Evolutionary conservation across 805 yeast species (phyloP).

Genomic region (Saccharomycopsis fibuligera): DNA sequence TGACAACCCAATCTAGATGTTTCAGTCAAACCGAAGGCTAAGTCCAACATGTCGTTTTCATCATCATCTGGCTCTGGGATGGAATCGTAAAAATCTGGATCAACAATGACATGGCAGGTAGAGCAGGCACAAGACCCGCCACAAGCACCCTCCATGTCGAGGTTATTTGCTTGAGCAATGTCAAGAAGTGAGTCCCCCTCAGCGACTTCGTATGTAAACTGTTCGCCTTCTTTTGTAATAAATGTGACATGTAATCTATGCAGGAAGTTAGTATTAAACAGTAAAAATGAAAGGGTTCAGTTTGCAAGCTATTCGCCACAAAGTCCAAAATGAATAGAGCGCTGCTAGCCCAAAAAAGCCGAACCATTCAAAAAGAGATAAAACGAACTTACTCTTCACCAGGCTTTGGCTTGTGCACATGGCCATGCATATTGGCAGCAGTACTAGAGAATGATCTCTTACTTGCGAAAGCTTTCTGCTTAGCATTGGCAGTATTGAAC

Average conservation of each 20-base stretch:
- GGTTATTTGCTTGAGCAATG: constrained; percentile 86
- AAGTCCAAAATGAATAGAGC: too few species aligned
- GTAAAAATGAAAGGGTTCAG: too few species aligned
- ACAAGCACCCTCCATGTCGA: constrained; percentile 98
- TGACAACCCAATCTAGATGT: constrained; percentile 96
- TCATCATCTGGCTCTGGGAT: constrained; percentile 96
- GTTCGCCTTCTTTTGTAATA: constrained; percentile 86
- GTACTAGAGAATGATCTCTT: constrained; percentile 30
- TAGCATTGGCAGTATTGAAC: too few species aligned
- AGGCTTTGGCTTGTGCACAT: constrained; percentile 80
- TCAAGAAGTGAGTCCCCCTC: constrained; percentile 90
- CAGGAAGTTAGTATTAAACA: too few species aligned
- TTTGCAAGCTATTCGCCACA: too few species aligned
- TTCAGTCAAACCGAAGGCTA: constrained; percentile 95
- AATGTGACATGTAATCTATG: constrained; percentile 66
- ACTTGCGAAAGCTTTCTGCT: too few species aligned
- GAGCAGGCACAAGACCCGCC: constrained; percentile 99
- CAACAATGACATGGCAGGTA: constrained; percentile 94
- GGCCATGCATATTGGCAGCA: constrained; percentile 54
- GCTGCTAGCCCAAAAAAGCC: too few species aligned
- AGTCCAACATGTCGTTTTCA: constrained; percentile 96
- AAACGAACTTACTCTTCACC: constrained; percentile 67
- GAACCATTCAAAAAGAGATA: too few species aligned
- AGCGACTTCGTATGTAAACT: constrained; percentile 73
- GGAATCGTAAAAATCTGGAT: constrained; percentile 86